These are phyloP conservation scores for Rhytidiadelphus loreus DNA, from an alignment of 225 moss, liverwort and hornwort species.

Conservation along the genomic window DNA sequence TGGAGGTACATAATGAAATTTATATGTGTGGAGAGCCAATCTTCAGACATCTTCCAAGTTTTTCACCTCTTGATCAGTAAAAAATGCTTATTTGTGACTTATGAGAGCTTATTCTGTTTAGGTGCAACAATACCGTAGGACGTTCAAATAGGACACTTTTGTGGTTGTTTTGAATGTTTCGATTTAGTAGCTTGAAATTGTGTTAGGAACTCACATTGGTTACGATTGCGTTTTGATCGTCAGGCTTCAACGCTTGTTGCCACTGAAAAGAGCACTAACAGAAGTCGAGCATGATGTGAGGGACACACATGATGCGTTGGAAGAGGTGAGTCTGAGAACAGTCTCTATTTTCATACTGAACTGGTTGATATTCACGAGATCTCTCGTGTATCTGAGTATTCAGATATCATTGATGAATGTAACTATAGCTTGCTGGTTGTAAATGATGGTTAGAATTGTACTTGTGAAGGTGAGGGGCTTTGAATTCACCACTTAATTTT, in stretches of 20 bases:
- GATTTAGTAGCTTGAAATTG: not conserved
- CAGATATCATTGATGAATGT: not conserved
- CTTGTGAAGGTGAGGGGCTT: not conserved
- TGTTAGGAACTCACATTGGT: slow-evolving; percentile 1
- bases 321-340: slow-evolving; percentile 32
- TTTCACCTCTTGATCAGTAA: not conserved
- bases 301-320: slow-evolving; percentile 81
- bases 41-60: not conserved
- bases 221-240: not conserved
- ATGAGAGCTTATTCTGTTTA: not conserved
- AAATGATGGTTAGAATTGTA: not conserved
- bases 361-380: not conserved
- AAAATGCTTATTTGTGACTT: not conserved
- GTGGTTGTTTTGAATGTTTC: not conserved
- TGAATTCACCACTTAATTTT: not conserved
- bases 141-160: not conserved
- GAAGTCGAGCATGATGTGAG: slow-evolving; percentile 90
- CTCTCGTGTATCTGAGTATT: not conserved
- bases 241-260: slow-evolving; percentile 76
- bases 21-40: not conserved
- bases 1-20: not conserved
- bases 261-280: slow-evolving; percentile 70
- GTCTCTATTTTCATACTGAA: not conserved
- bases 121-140: not conserved
- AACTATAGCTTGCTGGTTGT: not conserved